A percentile compares a stretch with the other conserved stretches of the same genome.
phyloP scores from a whole-genome alignment of 1,284 basidiomycete species.

The Cerioporus squamosus region DNA sequence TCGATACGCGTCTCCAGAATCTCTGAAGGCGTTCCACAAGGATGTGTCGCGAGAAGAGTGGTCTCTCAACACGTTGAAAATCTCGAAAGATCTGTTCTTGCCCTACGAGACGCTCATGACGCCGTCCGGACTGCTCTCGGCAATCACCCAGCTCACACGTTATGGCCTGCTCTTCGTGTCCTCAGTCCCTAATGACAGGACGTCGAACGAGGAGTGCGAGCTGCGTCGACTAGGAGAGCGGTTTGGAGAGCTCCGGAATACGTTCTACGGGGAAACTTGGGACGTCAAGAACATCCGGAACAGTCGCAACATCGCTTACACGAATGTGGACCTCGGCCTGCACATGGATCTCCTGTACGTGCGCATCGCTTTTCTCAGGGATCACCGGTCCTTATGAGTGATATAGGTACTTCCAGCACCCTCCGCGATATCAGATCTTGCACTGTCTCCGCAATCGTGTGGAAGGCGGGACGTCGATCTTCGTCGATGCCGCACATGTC shows the following conservation, averaged over 20 bases:
- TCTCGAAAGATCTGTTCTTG: conserved; percentile 48
- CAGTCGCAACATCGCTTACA: conserved; percentile 94
- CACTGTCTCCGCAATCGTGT: conserved; percentile 89
- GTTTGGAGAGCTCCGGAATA: conserved; percentile 82
- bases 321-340: conserved; percentile 85
- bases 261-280: conserved; percentile 94
- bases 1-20: conserved; percentile 33
- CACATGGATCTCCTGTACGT: conserved; percentile 93
- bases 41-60: conserved; percentile 41
- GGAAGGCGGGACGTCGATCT: conserved; percentile 85
- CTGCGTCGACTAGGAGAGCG: conserved; percentile 62
- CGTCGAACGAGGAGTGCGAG: conserved; percentile 64
- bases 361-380: not conserved
- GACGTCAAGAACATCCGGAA: conserved; percentile 82
- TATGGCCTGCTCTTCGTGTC: conserved; percentile 63
- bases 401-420: conserved; percentile 83
- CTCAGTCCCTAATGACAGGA: conserved; percentile 60
- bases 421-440: conserved; percentile 90
- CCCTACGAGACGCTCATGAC: conserved; percentile 50
- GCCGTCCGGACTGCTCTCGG: conserved; percentile 48
- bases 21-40: conserved; percentile 43
- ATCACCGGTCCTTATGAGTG: no score
- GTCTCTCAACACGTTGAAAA: conserved; percentile 41
- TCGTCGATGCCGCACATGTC: conserved; percentile 83
- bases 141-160: conserved; percentile 57